These are phyloP conservation scores for Termitomyces sp. DNA, from an alignment of 768 basidiomycete genomes.

Conservation along the genomic window DNA sequence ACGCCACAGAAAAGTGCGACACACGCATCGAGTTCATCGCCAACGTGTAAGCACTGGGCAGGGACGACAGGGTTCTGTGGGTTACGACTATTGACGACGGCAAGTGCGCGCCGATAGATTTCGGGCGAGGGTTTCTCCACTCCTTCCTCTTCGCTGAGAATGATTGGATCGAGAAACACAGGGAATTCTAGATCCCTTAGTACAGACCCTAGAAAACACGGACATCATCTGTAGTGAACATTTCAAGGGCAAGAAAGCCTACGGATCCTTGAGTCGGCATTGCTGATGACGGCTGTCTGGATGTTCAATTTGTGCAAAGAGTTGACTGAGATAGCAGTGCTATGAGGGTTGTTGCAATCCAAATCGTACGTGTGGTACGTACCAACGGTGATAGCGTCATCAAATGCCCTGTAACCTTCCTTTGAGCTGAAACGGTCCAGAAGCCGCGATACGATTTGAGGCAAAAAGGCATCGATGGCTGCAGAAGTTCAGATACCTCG, in stretches of 20 bases:
- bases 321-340: slow-evolving; percentile 33
- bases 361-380: slow-evolving; percentile 2
- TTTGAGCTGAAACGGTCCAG: slow-evolving; percentile 66
- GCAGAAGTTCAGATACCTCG: not conserved
- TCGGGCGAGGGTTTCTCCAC: slow-evolving; percentile 64
- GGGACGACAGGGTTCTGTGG: slow-evolving; percentile 25
- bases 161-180: slow-evolving; percentile 43
- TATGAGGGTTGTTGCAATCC: not conserved
- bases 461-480: slow-evolving; percentile 55
- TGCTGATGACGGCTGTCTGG: slow-evolving; percentile 62
- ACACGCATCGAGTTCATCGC: slow-evolving; percentile 70
- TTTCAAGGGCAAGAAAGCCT: slow-evolving; percentile 20
- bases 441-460: slow-evolving; percentile 57
- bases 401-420: slow-evolving; percentile 64
- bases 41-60: slow-evolving; percentile 62
- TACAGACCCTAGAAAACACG: slow-evolving; percentile 34
- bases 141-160: slow-evolving; percentile 70
- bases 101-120: slow-evolving; percentile 53
- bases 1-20: slow-evolving; percentile 13
- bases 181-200: slow-evolving; percentile 61
- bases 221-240: not conserved
- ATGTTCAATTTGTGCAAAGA: slow-evolving; percentile 43
- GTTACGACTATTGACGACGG: slow-evolving; percentile 23
- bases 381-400: slow-evolving; percentile 49
- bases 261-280: slow-evolving; percentile 74